These are phyloP conservation scores for Neofusicoccum ribis DNA, from an alignment of 2,329 filamentous ascomycete species.

Conservation along the genomic window DNA sequence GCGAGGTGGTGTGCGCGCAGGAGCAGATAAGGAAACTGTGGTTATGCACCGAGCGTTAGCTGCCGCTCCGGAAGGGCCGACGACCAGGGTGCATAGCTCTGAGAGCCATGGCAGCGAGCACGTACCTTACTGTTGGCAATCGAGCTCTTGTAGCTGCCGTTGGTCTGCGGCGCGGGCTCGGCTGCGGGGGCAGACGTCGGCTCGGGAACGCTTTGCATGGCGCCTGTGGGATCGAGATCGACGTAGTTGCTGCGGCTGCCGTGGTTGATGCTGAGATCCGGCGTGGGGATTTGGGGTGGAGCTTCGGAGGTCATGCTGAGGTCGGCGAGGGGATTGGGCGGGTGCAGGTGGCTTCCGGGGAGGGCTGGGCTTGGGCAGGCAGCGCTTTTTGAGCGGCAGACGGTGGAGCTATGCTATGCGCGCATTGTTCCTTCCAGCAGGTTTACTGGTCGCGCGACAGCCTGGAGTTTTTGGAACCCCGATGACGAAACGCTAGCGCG, in stretches of 20 bases:
- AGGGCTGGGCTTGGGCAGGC: not conserved
- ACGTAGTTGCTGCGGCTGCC: constrained; percentile 25
- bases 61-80: constrained; percentile 33
- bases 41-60: constrained; percentile 34
- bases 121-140: constrained; percentile 48
- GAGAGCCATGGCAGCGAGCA: constrained; percentile 24
- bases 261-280: constrained; percentile 21
- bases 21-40: constrained; percentile 39
- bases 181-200: constrained; percentile 1
- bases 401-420: not conserved
- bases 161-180: constrained; percentile 11
- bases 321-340: not conserved
- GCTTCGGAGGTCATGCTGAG: constrained; percentile 19
- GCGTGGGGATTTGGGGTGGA: constrained; percentile 23
- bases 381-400: constrained; percentile 5
- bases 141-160: constrained; percentile 33
- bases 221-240: constrained; percentile 32
- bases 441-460: constrained; percentile 19
- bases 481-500: constrained; percentile 20
- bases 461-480: constrained; percentile 9
- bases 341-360: not conserved
- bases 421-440: constrained; percentile 4
- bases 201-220: constrained; percentile 16
- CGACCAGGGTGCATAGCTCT: constrained; percentile 25
- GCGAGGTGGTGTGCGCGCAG: constrained; percentile 31